Base-by-base conservation (phyloP, 1,284 basidiomycete genomes). In the Boletus semigastroideus region DNA sequence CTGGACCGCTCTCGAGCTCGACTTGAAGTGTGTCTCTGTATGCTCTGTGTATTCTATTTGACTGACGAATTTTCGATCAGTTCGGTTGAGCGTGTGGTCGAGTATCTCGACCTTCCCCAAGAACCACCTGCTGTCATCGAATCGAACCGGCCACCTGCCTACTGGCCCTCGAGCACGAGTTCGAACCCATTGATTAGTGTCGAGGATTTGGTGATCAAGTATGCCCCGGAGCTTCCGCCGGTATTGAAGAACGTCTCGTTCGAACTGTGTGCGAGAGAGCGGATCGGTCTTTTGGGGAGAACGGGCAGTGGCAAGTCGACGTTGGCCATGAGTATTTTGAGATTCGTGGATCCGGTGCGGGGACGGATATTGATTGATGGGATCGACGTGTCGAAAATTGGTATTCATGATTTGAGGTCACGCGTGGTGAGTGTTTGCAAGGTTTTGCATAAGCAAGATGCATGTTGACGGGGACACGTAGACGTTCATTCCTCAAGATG, bases 361-460 rank as follows among this genome's bases (percentile, higher is more conserved):
- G 95, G 95, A 0, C 80, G 76, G 43, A 94, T 98, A 55, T 48
- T 87, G 48, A 84, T 97, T 39, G 93, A 95, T 59, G 93, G 93
- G 1, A 85, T 97, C 59, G 92, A 97, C 67, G 92, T 97, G 52
- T 86, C 88, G 0, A 84, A 74, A 6, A 94, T 98, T 56, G 94
- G 94, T 1, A 74, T 96, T 20, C 80, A 92, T 64, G 92, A 95
- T 68, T 67, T 97, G 49, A 80, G 93, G 31, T 86, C 86, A 16
- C 77, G 86, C 46, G 66, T 92, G 62, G 86, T 86, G 63, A 64
- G 82, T 71, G 28, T 42, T 31, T 16, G 38, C 9, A n/a, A 36
- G 37, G 5, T 4, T 34, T 28, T 28, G 27, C 8, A 13, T 20
- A n/a, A 6, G n/a, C 13, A n/a, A 57, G 36, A n/a, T 40, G 14